Evolutionary conservation across 2,329 filamentous ascomycete species (phyloP).

Genomic region (Penicillium vulpinum): DNA sequence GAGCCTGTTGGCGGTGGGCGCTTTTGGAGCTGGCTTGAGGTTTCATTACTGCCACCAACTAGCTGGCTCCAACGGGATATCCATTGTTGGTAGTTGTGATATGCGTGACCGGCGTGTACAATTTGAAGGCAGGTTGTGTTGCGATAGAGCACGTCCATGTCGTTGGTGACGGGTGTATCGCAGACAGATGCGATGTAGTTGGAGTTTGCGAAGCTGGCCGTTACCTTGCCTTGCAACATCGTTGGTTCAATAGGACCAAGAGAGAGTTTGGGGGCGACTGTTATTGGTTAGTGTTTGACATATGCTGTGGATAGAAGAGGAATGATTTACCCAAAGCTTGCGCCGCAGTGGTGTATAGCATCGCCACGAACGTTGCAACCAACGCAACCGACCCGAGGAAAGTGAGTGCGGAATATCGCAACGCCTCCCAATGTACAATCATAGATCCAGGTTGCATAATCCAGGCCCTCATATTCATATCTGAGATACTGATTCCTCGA

Average conservation of each 20-base stretch:
- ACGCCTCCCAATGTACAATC: slow-evolving; percentile 66
- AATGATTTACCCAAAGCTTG: slow-evolving; percentile 59
- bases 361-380: slow-evolving; percentile 63
- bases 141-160: slow-evolving; percentile 42
- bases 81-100: slow-evolving; percentile 68
- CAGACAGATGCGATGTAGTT: slow-evolving; percentile 59
- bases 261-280: slow-evolving; percentile 69
- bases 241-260: slow-evolving; percentile 54
- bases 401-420: slow-evolving; percentile 64
- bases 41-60: slow-evolving; percentile 47
- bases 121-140: slow-evolving; percentile 66
- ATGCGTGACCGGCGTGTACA: slow-evolving; percentile 66
- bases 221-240: slow-evolving; percentile 58
- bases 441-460: slow-evolving; percentile 71
- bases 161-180: slow-evolving; percentile 57
- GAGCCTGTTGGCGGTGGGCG: slow-evolving; percentile 64
- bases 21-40: slow-evolving; percentile 41
- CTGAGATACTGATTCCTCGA: slow-evolving; percentile 69
- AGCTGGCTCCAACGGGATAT: slow-evolving; percentile 56
- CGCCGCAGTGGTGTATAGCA: slow-evolving; percentile 75
- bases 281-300: not conserved
- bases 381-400: slow-evolving; percentile 66
- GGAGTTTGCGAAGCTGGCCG: slow-evolving; percentile 64
- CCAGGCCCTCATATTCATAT: slow-evolving; percentile 77
- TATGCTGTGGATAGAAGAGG: too few species aligned